Percentiles rank a stretch among this genome's conserved stretches.
Evolutionary conservation across 2,329 filamentous ascomycete genomes (phyloP).

Genomic region (Leptosphaerulina australis): DNA sequence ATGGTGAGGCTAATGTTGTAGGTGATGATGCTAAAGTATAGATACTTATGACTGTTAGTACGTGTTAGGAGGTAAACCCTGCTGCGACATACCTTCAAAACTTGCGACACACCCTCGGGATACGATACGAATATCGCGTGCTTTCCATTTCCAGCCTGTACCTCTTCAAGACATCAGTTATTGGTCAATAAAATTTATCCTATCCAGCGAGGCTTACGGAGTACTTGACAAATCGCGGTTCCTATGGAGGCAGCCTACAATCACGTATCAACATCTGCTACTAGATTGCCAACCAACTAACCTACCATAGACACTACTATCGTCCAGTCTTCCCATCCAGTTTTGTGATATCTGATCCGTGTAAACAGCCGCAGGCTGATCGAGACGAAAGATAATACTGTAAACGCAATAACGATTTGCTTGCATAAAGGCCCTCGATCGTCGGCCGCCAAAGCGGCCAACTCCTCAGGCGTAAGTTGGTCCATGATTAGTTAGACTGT

Average conservation of each 20-base stretch:
- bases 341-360: slow-evolving; percentile 23
- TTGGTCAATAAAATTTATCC: background rate
- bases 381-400: slow-evolving; percentile 25
- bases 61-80: no score
- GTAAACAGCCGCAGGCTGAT: slow-evolving; percentile 31
- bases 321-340: slow-evolving; percentile 33
- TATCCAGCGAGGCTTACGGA: slow-evolving; percentile 19
- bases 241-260: slow-evolving; percentile 20
- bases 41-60: slow-evolving; percentile 25
- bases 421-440: slow-evolving; percentile 24
- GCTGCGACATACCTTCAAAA: slow-evolving; percentile 24
- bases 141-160: slow-evolving; percentile 29
- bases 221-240: slow-evolving; percentile 21
- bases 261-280: background rate
- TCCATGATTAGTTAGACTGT: slow-evolving; percentile 18
- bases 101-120: slow-evolving; percentile 11
- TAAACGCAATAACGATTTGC: slow-evolving; percentile 28
- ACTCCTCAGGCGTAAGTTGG: slow-evolving; percentile 23
- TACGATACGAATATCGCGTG: slow-evolving; percentile 31
- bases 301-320: slow-evolving; percentile 31
- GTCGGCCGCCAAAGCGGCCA: slow-evolving; percentile 24
- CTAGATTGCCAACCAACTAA: background rate
- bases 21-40: slow-evolving; percentile 36
- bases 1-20: slow-evolving; percentile 32
- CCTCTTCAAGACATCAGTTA: slow-evolving; percentile 23